These are phyloP conservation scores for Herpotrichia juniperi DNA, from an alignment of 2,329 filamentous ascomycete genomes.

Conservation along the genomic window DNA sequence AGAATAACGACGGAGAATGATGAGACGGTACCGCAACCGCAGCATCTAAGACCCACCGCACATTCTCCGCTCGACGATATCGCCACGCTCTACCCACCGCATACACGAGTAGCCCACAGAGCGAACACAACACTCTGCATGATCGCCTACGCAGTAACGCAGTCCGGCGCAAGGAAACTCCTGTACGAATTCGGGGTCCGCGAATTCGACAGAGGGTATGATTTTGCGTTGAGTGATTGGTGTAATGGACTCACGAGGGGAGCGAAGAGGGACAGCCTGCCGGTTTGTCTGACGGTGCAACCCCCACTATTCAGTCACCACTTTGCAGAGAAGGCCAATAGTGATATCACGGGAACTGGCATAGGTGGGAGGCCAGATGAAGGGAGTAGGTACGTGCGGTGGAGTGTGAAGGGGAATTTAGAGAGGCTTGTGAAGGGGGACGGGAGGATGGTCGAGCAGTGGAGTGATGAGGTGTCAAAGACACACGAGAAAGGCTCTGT, in stretches of 20 bases:
- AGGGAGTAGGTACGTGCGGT: slow-evolving; percentile 25
- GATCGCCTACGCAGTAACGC: slow-evolving; percentile 34
- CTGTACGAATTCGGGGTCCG: slow-evolving; percentile 34
- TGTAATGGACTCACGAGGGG: slow-evolving; percentile 21
- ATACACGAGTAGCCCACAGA: slow-evolving; percentile 27
- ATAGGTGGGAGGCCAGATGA: slow-evolving; percentile 14
- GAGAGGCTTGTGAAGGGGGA: slow-evolving; percentile 24
- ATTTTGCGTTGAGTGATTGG: slow-evolving; percentile 28
- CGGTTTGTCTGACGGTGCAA: slow-evolving; percentile 32
- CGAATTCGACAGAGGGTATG: slow-evolving; percentile 30
- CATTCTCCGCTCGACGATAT: slow-evolving; percentile 21
- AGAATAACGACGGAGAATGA: slow-evolving; percentile 26
- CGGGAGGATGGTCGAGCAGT: slow-evolving; percentile 20
- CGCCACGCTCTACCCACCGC: slow-evolving; percentile 22
- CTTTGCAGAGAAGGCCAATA: slow-evolving; percentile 19
- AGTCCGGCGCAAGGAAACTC: slow-evolving; percentile 30
- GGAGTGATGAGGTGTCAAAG: slow-evolving; percentile 22
- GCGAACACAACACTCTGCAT: slow-evolving; percentile 27
- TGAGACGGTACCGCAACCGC: slow-evolving; percentile 21
- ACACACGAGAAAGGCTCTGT: too few relatives aligned
- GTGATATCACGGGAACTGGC: slow-evolving; percentile 31
- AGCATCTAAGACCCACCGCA: slow-evolving; percentile 28
- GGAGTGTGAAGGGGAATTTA: slow-evolving; percentile 30
- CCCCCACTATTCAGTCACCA: slow-evolving; percentile 31
- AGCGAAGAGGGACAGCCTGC: slow-evolving; percentile 29